Evolutionary conservation across 1,139 yeast species (phyloP).

Genomic region (Debaryomyces subglobosus): DNA sequence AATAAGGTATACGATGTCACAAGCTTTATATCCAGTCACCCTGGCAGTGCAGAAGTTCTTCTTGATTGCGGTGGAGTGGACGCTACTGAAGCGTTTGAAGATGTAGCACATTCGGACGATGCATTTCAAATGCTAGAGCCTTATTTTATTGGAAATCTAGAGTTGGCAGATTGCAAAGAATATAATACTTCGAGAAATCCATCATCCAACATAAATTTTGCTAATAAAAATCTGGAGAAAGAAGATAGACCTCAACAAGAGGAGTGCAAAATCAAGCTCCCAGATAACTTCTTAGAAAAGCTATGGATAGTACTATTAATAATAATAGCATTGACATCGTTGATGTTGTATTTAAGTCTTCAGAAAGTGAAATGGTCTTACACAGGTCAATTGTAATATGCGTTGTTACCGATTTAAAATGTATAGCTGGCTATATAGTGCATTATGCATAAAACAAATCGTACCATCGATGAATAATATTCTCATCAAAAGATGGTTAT

Average conservation of each 20-base stretch:
- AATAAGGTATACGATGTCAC: constrained; percentile 65
- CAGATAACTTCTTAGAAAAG: constrained; percentile 19
- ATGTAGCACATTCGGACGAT: constrained; percentile 51
- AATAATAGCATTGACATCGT: constrained; percentile 28
- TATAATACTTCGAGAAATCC: constrained; percentile 4
- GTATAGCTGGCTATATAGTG: not conserved
- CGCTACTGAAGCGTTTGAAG: constrained; percentile 63
- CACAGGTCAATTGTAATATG: not conserved
- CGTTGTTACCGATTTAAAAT: not conserved
- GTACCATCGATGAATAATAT: not conserved
- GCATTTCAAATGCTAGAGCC: constrained; percentile 46
- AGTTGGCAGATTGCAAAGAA: constrained; percentile 12
- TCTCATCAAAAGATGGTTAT: not conserved
- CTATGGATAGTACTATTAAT: constrained; percentile 24
- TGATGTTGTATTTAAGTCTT: constrained; percentile 28
- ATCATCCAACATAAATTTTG: constrained; percentile 3
- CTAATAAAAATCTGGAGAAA: constrained; percentile 2
- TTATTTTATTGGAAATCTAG: constrained; percentile 38
- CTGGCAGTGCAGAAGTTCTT: constrained; percentile 72
- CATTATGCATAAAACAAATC: not conserved
- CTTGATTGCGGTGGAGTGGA: constrained; percentile 75
- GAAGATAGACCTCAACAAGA: constrained; percentile 12
- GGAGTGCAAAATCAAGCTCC: constrained; percentile 3
- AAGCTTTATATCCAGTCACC: constrained; percentile 52
- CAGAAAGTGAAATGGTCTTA: constrained; percentile 34